Evolutionary conservation across 345 rosid genomes (phyloP).

Genomic region (Hibiscus trionum): DNA sequence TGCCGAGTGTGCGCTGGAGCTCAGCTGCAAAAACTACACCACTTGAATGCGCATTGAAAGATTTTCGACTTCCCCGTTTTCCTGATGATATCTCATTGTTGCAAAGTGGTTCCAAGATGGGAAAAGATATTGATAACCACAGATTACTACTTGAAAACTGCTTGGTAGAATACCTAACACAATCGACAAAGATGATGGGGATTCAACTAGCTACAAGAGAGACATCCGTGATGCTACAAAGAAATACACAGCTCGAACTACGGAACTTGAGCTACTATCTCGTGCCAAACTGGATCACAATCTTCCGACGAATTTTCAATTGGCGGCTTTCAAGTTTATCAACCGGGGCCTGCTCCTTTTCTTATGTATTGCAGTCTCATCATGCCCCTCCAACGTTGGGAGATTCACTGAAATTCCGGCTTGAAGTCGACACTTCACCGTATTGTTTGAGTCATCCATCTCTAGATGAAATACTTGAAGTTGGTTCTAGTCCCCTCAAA

Average conservation of each 20-base stretch:
- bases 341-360: slow-evolving; percentile 28
- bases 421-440: slow-evolving; percentile 21
- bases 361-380: slow-evolving; percentile 43
- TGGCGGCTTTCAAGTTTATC: slow-evolving; percentile 58
- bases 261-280: slow-evolving; percentile 42
- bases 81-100: slow-evolving; percentile 50
- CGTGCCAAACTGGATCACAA: slow-evolving; percentile 59
- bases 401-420: slow-evolving; percentile 19
- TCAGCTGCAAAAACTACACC: slow-evolving; percentile 32
- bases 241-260: slow-evolving; percentile 59
- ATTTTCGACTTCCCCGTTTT: slow-evolving; percentile 59
- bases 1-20: slow-evolving; percentile 74
- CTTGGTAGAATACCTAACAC: slow-evolving; percentile 52
- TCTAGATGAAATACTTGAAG: slow-evolving; percentile 64
- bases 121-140: slow-evolving; percentile 43
- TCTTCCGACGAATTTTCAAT: slow-evolving; percentile 64
- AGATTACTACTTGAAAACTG: slow-evolving; percentile 50
- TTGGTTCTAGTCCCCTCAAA: slow-evolving; percentile 28
- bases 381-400: slow-evolving; percentile 24
- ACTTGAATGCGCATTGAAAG: slow-evolving; percentile 32
- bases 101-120: slow-evolving; percentile 35
- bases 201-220: slow-evolving; percentile 53
- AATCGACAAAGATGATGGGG: slow-evolving; percentile 58
- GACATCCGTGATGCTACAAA: slow-evolving; percentile 58
- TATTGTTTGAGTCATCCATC: slow-evolving; percentile 40